Evolutionary conservation across 2,329 filamentous ascomycete genomes (phyloP), one percentile per base, ranked within the genome.

Genomic region (Pseudonectria buxi): DNA sequence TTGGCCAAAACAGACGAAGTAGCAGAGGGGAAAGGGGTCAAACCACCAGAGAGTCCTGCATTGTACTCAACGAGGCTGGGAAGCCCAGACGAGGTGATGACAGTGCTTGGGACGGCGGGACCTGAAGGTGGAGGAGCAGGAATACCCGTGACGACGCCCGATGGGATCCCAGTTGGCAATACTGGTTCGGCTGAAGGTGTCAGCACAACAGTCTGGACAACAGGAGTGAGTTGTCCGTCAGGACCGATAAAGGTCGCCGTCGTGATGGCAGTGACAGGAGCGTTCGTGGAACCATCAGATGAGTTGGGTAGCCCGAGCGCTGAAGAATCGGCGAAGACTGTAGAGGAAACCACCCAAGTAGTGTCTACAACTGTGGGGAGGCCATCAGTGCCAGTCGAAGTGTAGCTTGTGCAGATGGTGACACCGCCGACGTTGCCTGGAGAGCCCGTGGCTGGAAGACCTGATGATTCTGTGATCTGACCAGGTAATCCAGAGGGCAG

Each of bases 191-290:
- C 32, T 16, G 45, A 44, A 30, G 47, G 50, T 10, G 47, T 45
- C 16, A 58, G 40, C 14, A 63, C 43, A 22, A 62, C 44, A 10
- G 58, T 61, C 29, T 59, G 50, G 9, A 58, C 50, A 18, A 55
- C 47, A 15, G 59, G 46, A 11, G 59, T 61, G 3, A 45, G 41
- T 11, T 51, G 37, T 11, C 59, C 58, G 42, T 62, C 50, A 5
- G 53, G 43, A 10, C 59, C 59, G 11, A 61, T 36, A 24, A 59
- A 37, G 4, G 57, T 37, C 13, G 54, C 47, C 3, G 59, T 62
- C 28, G 58, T 54, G 37, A 53, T 43, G 2, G 49, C 49, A n/a
- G 56, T 56, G 35, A 51, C 40, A 4, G 43, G 28, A 3, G 37
- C 32, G 18, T 39, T 37, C 6, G 36, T 44, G 25, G 24, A 33